phyloP scores from a whole-genome alignment of 179 eudicot genomes.

The Dionaea muscipula region DNA sequence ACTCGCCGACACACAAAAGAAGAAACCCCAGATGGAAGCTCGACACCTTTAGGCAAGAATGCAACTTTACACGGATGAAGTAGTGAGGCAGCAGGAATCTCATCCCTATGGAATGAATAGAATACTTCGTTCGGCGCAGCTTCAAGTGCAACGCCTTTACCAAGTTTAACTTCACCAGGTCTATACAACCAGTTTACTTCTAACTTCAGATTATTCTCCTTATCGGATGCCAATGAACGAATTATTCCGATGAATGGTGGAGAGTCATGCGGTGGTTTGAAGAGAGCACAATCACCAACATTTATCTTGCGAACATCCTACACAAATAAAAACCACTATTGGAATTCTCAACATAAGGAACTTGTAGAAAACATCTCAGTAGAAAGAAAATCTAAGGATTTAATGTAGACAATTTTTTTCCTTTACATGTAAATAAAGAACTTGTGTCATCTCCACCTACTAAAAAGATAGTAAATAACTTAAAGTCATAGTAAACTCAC shows the following conservation, averaged over 20 bases:
- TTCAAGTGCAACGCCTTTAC: slow-evolving; percentile 50
- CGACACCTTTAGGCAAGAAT: slow-evolving; percentile 81
- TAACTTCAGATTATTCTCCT: slow-evolving; percentile 40
- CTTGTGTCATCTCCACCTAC: no score
- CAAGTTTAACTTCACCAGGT: slow-evolving; percentile 62
- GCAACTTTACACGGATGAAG: slow-evolving; percentile 97
- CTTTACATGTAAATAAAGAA: no score
- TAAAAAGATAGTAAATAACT: no score
- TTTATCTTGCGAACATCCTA: slow-evolving; percentile 73
- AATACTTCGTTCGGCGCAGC: slow-evolving; percentile 90
- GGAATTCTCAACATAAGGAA: neutral
- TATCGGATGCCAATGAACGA: slow-evolving; percentile 30
- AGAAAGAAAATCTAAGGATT: no score
- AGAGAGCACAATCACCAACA: slow-evolving; percentile 86
- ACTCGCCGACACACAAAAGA: slow-evolving; percentile 89
- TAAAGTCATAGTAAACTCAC: no score
- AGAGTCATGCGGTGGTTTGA: slow-evolving; percentile 54
- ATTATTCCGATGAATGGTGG: slow-evolving; percentile 75
- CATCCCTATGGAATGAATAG: slow-evolving; percentile 84
- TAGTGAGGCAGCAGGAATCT: slow-evolving; percentile 80
- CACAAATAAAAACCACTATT: neutral
- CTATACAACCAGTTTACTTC: slow-evolving; percentile 82
- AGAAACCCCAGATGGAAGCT: slow-evolving; percentile 69
- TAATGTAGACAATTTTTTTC: no score
- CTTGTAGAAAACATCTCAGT: neutral